phyloP scores from a whole-genome alignment of 2,329 filamentous ascomycete genomes.

The Corinectria fuckeliana region DNA sequence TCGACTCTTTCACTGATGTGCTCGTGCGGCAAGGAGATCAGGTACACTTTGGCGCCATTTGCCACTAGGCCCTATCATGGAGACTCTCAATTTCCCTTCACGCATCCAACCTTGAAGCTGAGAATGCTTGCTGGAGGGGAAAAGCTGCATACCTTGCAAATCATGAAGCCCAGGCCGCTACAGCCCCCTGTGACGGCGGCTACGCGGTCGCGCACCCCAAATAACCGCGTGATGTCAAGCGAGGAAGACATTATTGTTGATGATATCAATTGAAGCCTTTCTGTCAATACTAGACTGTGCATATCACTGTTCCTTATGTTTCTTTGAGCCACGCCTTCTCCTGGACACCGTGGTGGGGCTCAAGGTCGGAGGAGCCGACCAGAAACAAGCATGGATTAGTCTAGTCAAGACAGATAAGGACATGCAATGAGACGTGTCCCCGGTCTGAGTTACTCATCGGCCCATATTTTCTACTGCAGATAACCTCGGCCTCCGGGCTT shows the following conservation, averaged over 20 bases:
- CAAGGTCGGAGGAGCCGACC: background rate
- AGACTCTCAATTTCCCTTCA: too few species aligned
- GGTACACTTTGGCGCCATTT: slow-evolving; percentile 55
- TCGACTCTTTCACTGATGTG: slow-evolving; percentile 46
- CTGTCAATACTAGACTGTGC: background rate
- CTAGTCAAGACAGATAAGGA: background rate
- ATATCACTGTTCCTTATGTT: background rate
- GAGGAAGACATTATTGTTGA: slow-evolving; percentile 17
- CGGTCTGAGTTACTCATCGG: background rate
- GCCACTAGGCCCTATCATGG: slow-evolving; percentile 47
- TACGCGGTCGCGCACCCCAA: slow-evolving; percentile 41
- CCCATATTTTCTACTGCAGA: background rate
- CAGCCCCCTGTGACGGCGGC: slow-evolving; percentile 47
- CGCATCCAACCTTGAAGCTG: background rate
- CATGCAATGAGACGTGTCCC: background rate
- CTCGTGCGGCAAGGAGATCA: slow-evolving; percentile 50
- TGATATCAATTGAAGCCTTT: background rate
- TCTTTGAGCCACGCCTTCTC: too few species aligned
- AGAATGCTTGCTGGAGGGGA: background rate
- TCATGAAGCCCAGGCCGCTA: slow-evolving; percentile 56
- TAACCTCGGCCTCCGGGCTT: background rate
- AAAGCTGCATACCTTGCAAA: slow-evolving; percentile 44
- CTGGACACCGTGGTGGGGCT: too few species aligned
- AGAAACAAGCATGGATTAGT: background rate
- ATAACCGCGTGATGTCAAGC: slow-evolving; percentile 26